Conservation (phyloP, 1,139 yeast genomes). For the Hyphopichia pseudoburtonii region DNA sequence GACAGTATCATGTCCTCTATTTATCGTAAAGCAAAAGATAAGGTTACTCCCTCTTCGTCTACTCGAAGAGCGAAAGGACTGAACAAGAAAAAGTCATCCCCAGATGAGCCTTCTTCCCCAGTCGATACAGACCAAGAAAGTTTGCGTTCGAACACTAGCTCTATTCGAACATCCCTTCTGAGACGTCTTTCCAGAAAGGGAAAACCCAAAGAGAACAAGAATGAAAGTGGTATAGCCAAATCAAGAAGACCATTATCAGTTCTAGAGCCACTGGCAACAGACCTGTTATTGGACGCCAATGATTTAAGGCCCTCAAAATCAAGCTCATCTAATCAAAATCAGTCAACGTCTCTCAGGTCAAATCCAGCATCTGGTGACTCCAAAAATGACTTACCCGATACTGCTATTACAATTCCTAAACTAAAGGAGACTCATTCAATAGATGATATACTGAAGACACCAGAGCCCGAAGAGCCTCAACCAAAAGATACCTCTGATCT, state of each 20-base stretch:
- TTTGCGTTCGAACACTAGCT: too few relatives aligned
- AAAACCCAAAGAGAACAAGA: not conserved
- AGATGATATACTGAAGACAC: too few relatives aligned
- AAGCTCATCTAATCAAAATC: not conserved
- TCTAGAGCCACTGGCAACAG: not conserved
- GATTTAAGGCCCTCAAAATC: not conserved
- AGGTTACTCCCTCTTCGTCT: conserved; percentile 4
- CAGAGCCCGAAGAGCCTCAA: too few relatives aligned
- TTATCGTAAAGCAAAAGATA: conserved; percentile 6
- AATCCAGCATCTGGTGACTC: too few relatives aligned
- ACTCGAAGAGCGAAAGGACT: not conserved
- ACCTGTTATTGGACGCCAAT: not conserved
- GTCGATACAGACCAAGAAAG: too few relatives aligned
- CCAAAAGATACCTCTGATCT: too few relatives aligned
- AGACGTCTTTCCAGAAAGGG: conserved; percentile 2
- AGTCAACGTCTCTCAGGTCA: too few relatives aligned
- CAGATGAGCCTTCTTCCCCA: too few relatives aligned
- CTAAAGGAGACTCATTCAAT: too few relatives aligned
- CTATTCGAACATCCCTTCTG: conserved; percentile 3
- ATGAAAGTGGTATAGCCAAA: not conserved
- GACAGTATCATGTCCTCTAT: conserved; percentile 6
- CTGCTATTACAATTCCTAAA: too few relatives aligned
- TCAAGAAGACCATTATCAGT: not conserved
- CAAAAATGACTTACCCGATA: too few relatives aligned
- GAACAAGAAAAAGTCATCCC: not conserved